Percentiles rank a stretch among this genome's conserved stretches.
Evolutionary conservation across 2,329 filamentous ascomycete genomes (phyloP).

Genomic region (Apiospora phragmitis): DNA sequence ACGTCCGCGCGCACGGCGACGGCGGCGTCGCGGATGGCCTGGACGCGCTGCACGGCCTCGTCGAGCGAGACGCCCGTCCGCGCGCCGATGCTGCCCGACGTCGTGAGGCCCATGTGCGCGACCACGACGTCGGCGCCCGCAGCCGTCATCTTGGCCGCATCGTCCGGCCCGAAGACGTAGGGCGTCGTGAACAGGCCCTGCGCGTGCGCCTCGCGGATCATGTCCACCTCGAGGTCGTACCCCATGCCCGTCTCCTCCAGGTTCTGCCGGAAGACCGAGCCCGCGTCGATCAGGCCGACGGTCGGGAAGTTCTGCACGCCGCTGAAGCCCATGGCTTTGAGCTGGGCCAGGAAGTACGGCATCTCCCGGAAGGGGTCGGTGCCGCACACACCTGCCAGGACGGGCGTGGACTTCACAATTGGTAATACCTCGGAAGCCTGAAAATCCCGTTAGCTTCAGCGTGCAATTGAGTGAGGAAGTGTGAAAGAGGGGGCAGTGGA

Average conservation of each 20-base stretch:
- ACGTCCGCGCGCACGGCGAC: slow-evolving; percentile 55
- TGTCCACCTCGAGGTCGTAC: slow-evolving; percentile 65
- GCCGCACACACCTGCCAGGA: slow-evolving; percentile 70
- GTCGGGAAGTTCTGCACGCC: slow-evolving; percentile 76
- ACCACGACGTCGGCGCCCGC: slow-evolving; percentile 69
- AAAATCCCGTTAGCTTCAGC: not conserved
- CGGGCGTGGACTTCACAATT: slow-evolving; percentile 62
- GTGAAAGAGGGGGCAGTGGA: not conserved
- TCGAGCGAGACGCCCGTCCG: slow-evolving; percentile 61
- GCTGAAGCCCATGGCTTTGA: slow-evolving; percentile 64
- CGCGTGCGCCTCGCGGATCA: slow-evolving; percentile 60
- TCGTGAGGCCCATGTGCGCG: slow-evolving; percentile 69
- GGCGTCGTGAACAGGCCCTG: slow-evolving; percentile 67
- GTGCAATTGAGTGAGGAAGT: not conserved
- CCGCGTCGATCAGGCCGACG: slow-evolving; percentile 68
- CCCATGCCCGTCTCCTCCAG: slow-evolving; percentile 74
- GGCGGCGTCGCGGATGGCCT: slow-evolving; percentile 64
- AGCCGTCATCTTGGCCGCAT: slow-evolving; percentile 61
- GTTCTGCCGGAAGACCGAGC: slow-evolving; percentile 57
- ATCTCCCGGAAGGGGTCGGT: slow-evolving; percentile 70
- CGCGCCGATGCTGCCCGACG: slow-evolving; percentile 64
- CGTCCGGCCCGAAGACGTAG: slow-evolving; percentile 66
- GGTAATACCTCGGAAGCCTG: slow-evolving; percentile 66
- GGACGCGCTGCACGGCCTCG: slow-evolving; percentile 61
- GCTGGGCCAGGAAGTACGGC: slow-evolving; percentile 56